These are phyloP conservation scores for Neurospora pannonica DNA, from an alignment of 495 filamentous ascomycete genomes.

Conservation along the genomic window DNA sequence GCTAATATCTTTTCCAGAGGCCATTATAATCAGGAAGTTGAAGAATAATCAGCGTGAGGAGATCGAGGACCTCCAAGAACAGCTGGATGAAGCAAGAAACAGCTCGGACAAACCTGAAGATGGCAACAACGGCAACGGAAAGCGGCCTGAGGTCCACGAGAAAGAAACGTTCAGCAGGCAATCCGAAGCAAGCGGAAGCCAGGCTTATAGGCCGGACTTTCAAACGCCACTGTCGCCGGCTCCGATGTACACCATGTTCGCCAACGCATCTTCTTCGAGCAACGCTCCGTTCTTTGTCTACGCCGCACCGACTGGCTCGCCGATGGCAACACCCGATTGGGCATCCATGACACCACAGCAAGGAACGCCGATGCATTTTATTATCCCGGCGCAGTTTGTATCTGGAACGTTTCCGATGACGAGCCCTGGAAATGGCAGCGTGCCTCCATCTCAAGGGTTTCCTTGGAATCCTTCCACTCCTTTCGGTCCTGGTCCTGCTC, in stretches of 20 bases:
- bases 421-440: background rate
- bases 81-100: background rate
- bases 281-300: background rate
- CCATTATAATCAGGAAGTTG: background rate
- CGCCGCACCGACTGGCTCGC: background rate
- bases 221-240: background rate
- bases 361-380: background rate
- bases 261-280: background rate
- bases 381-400: background rate
- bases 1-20: background rate
- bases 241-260: background rate
- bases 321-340: background rate
- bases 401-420: background rate
- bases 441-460: background rate
- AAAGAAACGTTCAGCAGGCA: background rate
- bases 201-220: background rate
- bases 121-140: background rate
- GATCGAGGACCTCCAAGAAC: background rate
- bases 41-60: background rate
- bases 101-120: background rate
- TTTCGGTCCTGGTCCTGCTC: background rate
- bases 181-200: background rate
- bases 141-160: background rate
- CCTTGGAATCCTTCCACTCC: background rate
- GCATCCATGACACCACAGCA: background rate